Base-by-base conservation (phyloP, 2,329 filamentous ascomycete species). In the Sclerotinia glacialis region DNA sequence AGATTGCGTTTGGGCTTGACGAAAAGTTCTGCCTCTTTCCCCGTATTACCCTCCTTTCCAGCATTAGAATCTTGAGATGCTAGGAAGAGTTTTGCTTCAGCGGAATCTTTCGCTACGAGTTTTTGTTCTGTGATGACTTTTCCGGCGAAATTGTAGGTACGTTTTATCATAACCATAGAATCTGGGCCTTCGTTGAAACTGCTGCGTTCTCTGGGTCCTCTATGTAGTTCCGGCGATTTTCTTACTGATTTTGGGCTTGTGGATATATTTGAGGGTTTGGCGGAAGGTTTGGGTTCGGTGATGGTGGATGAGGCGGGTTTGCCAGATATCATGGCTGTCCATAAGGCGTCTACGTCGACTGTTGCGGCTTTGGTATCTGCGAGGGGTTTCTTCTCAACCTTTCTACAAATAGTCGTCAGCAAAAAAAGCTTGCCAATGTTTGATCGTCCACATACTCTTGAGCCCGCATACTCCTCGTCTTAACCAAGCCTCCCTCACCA, bases 111-210 rank as follows among this genome's bases (percentile, higher is more conserved):
- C 4, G 85, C 79, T 1, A 92, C 87, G 14, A 88, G 78, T 75
- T 90, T 91, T 74, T 91, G 87, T 73, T 92, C 89, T 0, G 84
- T 89, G 72, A 90, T 86, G 16, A 89, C 82, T 72, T 89, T 86
- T 40, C 89, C 90, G 46, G 89, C 90, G 72, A 92, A 92, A 72
- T 89, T 89, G 78, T 91, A 92, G 18, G 85, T 88, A 40, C 88
- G 86, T 72, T 87, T 89, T 69, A 92, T 89, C 68, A 83, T 84
- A 72, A 92, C 81, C 78, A 72, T 76, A 2, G 75, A 71, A 62
- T 81, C 78, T 2, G 72, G 71, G 4, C 66, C 71, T 31, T 74
- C 73, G 42, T 64, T 64, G n/a, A 73, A 50, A 37, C 68, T 74
- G 42, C 69, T 73, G 9, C 70, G 68, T 12, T 70, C 70, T 7